Conservation (phyloP, 2,329 filamentous ascomycete species). For the Graphilbum sp. region DNA sequence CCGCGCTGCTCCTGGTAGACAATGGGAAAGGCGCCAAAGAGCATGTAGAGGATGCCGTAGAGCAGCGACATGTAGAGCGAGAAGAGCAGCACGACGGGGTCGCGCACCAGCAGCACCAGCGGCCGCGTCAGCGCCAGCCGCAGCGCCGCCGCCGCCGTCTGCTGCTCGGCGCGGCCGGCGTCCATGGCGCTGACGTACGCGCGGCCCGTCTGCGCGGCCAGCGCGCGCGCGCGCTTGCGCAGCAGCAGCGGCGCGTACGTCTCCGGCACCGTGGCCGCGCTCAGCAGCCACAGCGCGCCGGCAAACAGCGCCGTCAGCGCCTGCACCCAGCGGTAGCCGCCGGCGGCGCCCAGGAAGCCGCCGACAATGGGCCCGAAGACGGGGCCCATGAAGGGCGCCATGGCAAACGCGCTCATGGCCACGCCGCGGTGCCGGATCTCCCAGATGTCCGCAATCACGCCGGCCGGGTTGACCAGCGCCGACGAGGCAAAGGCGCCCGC, state of each 20-base stretch:
- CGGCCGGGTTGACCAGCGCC: slow-evolving; percentile 44
- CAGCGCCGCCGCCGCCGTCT: neutral
- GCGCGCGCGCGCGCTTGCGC: slow-evolving; percentile 29
- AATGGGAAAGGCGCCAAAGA: slow-evolving; percentile 38
- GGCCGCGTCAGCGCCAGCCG: slow-evolving; percentile 31
- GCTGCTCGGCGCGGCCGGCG: neutral
- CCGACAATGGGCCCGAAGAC: slow-evolving; percentile 31
- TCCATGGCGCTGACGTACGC: slow-evolving; percentile 12
- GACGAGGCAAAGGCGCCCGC: slow-evolving; percentile 44
- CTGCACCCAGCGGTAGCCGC: slow-evolving; percentile 15
- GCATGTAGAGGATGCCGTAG: slow-evolving; percentile 34
- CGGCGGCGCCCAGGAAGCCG: slow-evolving; percentile 14
- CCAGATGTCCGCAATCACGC: slow-evolving; percentile 49
- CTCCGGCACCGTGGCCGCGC: slow-evolving; percentile 10
- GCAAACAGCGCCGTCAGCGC: slow-evolving; percentile 10
- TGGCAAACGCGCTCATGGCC: slow-evolving; percentile 50
- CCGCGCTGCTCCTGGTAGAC: slow-evolving; percentile 34
- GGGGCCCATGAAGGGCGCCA: slow-evolving; percentile 70
- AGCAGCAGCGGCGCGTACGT: slow-evolving; percentile 28
- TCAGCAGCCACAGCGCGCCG: slow-evolving; percentile 11
- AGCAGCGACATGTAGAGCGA: slow-evolving; percentile 32
- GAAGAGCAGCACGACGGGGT: slow-evolving; percentile 46
- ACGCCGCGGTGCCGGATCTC: slow-evolving; percentile 31
- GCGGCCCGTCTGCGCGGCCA: slow-evolving; percentile 24
- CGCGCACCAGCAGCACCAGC: slow-evolving; percentile 45